These are phyloP conservation scores for Shiraia bambusicola DNA, from an alignment of 2,329 filamentous ascomycete genomes.

Conservation along the genomic window DNA sequence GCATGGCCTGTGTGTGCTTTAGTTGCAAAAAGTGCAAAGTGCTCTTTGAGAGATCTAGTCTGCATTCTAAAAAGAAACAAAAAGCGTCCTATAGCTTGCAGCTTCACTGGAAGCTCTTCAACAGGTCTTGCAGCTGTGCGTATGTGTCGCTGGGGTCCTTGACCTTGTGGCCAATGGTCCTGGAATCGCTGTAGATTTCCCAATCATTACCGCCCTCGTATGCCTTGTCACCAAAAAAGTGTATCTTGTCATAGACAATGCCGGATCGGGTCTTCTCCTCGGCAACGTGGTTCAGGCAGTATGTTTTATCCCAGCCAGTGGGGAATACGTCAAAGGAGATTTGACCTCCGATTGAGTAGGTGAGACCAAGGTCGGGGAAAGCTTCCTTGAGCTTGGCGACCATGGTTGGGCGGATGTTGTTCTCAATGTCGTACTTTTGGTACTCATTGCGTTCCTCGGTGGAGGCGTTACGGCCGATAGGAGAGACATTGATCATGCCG, in stretches of 20 bases:
- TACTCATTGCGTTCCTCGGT: conserved; percentile 79
- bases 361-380: conserved; percentile 82
- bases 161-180: conserved; percentile 85
- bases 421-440: conserved; percentile 74
- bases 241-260: conserved; percentile 79
- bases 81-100: not conserved
- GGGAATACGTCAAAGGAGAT: conserved; percentile 99
- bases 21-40: too few relatives aligned
- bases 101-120: conserved; percentile 46
- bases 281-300: conserved; percentile 87
- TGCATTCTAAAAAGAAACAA: too few relatives aligned
- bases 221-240: conserved; percentile 99
- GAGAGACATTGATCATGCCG: conserved; percentile 86
- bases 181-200: conserved; percentile 82
- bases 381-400: conserved; percentile 74
- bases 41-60: too few relatives aligned
- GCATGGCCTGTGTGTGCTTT: too few relatives aligned
- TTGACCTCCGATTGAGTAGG: conserved; percentile 93
- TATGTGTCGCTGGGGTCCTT: conserved; percentile 80
- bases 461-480: conserved; percentile 83
- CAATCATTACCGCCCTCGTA: conserved; percentile 89
- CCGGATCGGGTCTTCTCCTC: conserved; percentile 69
- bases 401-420: conserved; percentile 75
- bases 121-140: conserved; percentile 76
- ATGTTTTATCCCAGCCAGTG: conserved; percentile 97